phyloP scores from a whole-genome alignment of 306 rosid genomes.

The Astragalus membranaceus region DNA sequence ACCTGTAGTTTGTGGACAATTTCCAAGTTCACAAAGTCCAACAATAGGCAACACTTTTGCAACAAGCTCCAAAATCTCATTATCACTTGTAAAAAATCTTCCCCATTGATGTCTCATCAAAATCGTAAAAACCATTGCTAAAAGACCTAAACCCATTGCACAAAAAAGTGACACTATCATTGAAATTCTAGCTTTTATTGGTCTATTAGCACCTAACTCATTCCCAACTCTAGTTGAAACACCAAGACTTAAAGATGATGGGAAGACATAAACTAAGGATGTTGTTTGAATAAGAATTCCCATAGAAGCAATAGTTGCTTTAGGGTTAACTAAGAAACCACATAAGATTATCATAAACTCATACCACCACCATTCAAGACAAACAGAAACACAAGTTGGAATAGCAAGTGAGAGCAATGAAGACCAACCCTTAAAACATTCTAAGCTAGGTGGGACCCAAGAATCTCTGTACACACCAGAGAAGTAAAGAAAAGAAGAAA shows the following conservation, averaged over 20 bases:
- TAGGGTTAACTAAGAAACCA: slow-evolving; percentile 70
- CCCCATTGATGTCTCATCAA: slow-evolving; percentile 85
- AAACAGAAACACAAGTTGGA: slow-evolving; percentile 87
- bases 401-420: slow-evolving; percentile 63
- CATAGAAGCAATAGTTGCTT: slow-evolving; percentile 89
- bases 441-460: slow-evolving; percentile 71
- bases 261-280: slow-evolving; percentile 83
- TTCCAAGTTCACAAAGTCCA: slow-evolving; percentile 94
- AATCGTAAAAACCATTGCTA: slow-evolving; percentile 67
- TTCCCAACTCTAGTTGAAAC: slow-evolving; percentile 83
- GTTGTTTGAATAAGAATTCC: slow-evolving; percentile 93
- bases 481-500: slow-evolving; percentile 52
- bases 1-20: slow-evolving; percentile 92
- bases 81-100: slow-evolving; percentile 58
- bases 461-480: slow-evolving; percentile 60
- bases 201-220: slow-evolving; percentile 78
- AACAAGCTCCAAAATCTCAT: slow-evolving; percentile 57
- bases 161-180: slow-evolving; percentile 65
- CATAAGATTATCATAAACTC: slow-evolving; percentile 91
- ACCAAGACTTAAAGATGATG: slow-evolving; percentile 79
- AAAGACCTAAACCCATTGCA: slow-evolving; percentile 54
- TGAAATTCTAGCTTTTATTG: slow-evolving; percentile 63
- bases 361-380: slow-evolving; percentile 99
- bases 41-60: slow-evolving; percentile 74
- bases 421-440: slow-evolving; percentile 77